Percentiles rank a stretch among this genome's conserved stretches.
Conservation (phyloP, 179 eudicot species). For the Camellia oleifera region DNA sequence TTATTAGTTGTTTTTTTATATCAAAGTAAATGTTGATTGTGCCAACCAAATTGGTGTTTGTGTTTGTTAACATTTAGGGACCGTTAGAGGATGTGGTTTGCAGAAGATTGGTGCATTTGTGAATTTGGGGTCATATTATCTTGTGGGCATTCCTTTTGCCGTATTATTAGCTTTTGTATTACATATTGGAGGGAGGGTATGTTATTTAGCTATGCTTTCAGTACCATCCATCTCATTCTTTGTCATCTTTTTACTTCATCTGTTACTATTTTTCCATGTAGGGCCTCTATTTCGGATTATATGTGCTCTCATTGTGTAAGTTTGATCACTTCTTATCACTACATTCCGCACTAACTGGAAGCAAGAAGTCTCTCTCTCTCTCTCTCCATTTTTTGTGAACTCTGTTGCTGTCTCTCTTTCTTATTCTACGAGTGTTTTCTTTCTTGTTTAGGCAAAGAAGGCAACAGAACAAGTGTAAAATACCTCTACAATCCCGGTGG, state of each 20-base stretch:
- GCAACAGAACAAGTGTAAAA: slow-evolving; percentile 34
- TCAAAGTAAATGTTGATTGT: neutral
- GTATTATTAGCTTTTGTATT: slow-evolving; percentile 54
- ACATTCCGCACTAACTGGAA: slow-evolving; percentile 60
- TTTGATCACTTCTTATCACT: slow-evolving; percentile 38
- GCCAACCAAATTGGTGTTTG: neutral
- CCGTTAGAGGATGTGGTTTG: slow-evolving; percentile 61
- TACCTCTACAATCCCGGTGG: slow-evolving; percentile 24
- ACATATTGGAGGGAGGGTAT: slow-evolving; percentile 53
- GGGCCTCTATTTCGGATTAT: slow-evolving; percentile 75
- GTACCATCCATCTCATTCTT: neutral
- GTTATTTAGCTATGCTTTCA: neutral
- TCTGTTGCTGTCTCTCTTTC: neutral
- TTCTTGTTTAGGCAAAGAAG: slow-evolving; percentile 38
- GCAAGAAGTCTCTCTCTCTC: slow-evolving; percentile 25
- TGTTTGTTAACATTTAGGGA: slow-evolving; percentile 23
- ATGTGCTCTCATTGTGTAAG: slow-evolving; percentile 60
- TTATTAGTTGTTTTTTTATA: too few relatives aligned
- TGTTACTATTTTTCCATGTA: slow-evolving; percentile 5
- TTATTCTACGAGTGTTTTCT: neutral
- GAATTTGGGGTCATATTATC: slow-evolving; percentile 62
- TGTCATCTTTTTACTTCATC: neutral
- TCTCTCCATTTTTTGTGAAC: neutral
- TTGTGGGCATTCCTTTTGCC: slow-evolving; percentile 69
- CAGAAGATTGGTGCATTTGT: slow-evolving; percentile 60